These are phyloP conservation scores for Pseudogymnoascus sp. DNA, from an alignment of 2,329 filamentous ascomycete species.

Conservation along the genomic window DNA sequence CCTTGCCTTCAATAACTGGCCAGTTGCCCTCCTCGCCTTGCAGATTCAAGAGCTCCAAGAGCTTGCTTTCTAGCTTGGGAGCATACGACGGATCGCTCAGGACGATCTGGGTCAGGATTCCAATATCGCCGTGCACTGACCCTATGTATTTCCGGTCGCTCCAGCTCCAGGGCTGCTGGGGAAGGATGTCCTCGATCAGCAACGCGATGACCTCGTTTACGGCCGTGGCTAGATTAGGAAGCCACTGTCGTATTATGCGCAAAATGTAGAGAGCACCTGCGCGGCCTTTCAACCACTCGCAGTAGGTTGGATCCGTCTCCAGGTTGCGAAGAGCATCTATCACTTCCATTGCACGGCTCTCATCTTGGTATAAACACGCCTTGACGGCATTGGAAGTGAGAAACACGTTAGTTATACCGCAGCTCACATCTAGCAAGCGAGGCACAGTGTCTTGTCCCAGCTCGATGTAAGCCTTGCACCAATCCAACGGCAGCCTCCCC, in stretches of 20 bases:
- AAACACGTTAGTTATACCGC: conserved; percentile 14
- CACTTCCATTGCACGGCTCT: conserved; percentile 5
- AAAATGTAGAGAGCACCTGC: conserved; percentile 62
- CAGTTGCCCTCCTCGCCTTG: conserved; percentile 58
- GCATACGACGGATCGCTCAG: conserved; percentile 49
- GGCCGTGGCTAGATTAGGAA: conserved; percentile 40
- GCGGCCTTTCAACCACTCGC: conserved; percentile 41
- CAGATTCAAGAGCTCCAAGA: conserved; percentile 48
- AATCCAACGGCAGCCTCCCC: conserved; percentile 9
- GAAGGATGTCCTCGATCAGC: conserved; percentile 52
- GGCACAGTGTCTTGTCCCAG: conserved; percentile 8
- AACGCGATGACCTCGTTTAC: conserved; percentile 47
- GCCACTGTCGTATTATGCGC: conserved; percentile 36
- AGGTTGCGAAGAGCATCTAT: conserved; percentile 5
- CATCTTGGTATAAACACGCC: conserved; percentile 12
- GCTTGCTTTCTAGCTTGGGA: conserved; percentile 41
- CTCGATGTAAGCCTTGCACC: conserved; percentile 14
- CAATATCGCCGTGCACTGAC: conserved; percentile 58
- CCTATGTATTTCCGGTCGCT: conserved; percentile 55
- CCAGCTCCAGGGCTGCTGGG: conserved; percentile 52
- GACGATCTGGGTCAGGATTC: conserved; percentile 63
- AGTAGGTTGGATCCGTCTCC: background rate
- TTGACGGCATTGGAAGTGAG: conserved; percentile 13
- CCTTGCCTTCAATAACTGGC: conserved; percentile 38
- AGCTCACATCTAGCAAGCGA: background rate